phyloP scores from a whole-genome alignment of 345 rosid genomes.

The Garcia nutans region DNA sequence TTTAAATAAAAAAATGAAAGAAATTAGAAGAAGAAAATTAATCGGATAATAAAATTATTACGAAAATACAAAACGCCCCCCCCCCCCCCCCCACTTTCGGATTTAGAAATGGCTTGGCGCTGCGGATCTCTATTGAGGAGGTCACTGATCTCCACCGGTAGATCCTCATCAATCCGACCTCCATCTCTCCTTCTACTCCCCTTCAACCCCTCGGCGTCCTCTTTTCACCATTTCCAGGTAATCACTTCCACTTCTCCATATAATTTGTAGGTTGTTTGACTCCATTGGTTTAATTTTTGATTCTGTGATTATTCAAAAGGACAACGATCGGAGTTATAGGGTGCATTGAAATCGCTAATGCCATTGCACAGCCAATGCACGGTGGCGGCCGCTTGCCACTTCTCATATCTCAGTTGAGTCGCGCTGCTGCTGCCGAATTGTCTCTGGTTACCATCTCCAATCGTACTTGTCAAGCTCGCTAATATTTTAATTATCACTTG shows the following conservation, averaged over 20 bases:
- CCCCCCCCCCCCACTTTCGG: too few species aligned
- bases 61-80: too few species aligned
- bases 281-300: background rate
- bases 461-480: constrained; percentile 1
- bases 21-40: too few species aligned
- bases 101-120: constrained; percentile 28
- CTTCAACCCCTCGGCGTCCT: constrained; percentile 19
- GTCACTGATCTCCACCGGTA: constrained; percentile 20
- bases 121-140: constrained; percentile 16
- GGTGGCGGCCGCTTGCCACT: constrained; percentile 23
- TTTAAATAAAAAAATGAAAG: too few species aligned
- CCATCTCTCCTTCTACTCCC: constrained; percentile 9
- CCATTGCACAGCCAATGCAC: constrained; percentile 21
- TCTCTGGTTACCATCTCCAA: background rate
- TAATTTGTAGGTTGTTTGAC: background rate
- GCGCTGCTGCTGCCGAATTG: background rate
- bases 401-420: constrained; percentile 9
- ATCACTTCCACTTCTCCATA: background rate
- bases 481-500: background rate
- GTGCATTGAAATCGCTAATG: constrained; percentile 29
- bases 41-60: too few species aligned
- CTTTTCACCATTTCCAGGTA: constrained; percentile 25
- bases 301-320: constrained; percentile 5
- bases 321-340: constrained; percentile 22
- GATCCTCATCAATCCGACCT: constrained; percentile 26